Base-by-base conservation (phyloP, 352 stramenopile species). In the Globisporangium cystogenes region DNA sequence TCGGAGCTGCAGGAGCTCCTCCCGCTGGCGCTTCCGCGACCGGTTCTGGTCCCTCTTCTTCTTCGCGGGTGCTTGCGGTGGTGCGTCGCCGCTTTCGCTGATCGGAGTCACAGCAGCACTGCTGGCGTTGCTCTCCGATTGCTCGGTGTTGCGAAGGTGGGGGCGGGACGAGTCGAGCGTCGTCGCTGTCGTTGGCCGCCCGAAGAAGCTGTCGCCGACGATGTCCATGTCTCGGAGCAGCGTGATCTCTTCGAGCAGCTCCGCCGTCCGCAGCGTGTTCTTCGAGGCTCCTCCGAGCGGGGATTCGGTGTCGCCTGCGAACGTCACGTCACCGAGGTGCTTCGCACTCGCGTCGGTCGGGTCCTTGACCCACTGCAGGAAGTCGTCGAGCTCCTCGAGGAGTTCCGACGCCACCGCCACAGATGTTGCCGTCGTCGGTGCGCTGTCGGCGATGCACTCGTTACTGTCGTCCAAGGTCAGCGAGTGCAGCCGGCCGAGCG, bases 31-130 rank as follows among this genome's bases (percentile, higher is more conserved):
- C 27, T 57, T 48, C 7, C 39, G n/a, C 52, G 62, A 62, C 23
- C 67, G 63, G 27, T 72, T 82, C 24, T 67, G 70, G n/a, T 56
- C 57, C 10, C 66, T 95, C 5, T 95, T 94, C 53, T 70, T 70
- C 7, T 57, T 61, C 21, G 76, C 92, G 40, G 21, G 44, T 1
- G 55, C 80, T 23, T 66, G 77, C 1, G 48, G 36, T 1, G 36
- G 36, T 41, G 14, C 36, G 4, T 41, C 16, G 36, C 16, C 11
- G n/a, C n/a, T n/a, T 4, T 41, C 36, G 14, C 36, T 16, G 36
- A 41, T 93, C 12, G 59, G 78, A 23, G 67, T 76, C 21, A 78
- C 74, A 16, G 63, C 61, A n/a, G 64, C 36, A 70, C 23, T 35
- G 14, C 36, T 23, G 7, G 23, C 2, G 12, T 48, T 48, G 23